phyloP scores from a whole-genome alignment of 768 basidiomycete genomes.

The Kwoniella botswanensis region DNA sequence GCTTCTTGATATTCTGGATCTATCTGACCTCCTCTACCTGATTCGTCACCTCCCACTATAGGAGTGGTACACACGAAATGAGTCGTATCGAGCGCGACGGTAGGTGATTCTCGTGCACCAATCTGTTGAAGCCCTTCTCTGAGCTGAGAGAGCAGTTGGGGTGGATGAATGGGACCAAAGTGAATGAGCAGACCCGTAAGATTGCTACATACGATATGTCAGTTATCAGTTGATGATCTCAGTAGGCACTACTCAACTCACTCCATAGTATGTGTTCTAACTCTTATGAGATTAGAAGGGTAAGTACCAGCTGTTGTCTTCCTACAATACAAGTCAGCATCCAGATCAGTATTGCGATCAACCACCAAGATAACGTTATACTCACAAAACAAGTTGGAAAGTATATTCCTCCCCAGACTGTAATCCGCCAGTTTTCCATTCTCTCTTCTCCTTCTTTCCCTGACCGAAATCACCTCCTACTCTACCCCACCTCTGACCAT shows the following conservation, averaged over 20 bases:
- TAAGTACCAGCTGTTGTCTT: slow-evolving; percentile 86
- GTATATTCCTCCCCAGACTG: slow-evolving; percentile 71
- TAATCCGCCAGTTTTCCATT: slow-evolving; percentile 54
- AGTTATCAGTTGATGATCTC: not conserved
- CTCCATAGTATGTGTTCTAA: slow-evolving; percentile 86
- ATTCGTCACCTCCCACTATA: slow-evolving; percentile 62
- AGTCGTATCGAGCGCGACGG: slow-evolving; percentile 95
- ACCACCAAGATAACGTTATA: not conserved
- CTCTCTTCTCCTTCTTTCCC: slow-evolving; percentile 38
- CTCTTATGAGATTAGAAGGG: slow-evolving; percentile 79
- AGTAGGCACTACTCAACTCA: slow-evolving; percentile 25
- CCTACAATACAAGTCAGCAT: slow-evolving; percentile 24
- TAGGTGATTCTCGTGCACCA: slow-evolving; percentile 87
- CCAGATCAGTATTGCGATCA: no score
- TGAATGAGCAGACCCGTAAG: slow-evolving; percentile 94
- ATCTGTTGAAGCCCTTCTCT: slow-evolving; percentile 81
- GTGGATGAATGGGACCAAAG: slow-evolving; percentile 87
- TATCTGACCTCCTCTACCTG: slow-evolving; percentile 65
- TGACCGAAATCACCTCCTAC: slow-evolving; percentile 80
- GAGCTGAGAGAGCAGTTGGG: slow-evolving; percentile 75
- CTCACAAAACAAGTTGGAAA: slow-evolving; percentile 88
- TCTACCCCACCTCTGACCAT: slow-evolving; percentile 69
- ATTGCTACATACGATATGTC: slow-evolving; percentile 62
- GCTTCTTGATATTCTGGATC: slow-evolving; percentile 90
- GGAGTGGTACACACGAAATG: slow-evolving; percentile 97